These are phyloP conservation scores for Zangia roseola DNA, from an alignment of 768 basidiomycete species.

Conservation along the genomic window DNA sequence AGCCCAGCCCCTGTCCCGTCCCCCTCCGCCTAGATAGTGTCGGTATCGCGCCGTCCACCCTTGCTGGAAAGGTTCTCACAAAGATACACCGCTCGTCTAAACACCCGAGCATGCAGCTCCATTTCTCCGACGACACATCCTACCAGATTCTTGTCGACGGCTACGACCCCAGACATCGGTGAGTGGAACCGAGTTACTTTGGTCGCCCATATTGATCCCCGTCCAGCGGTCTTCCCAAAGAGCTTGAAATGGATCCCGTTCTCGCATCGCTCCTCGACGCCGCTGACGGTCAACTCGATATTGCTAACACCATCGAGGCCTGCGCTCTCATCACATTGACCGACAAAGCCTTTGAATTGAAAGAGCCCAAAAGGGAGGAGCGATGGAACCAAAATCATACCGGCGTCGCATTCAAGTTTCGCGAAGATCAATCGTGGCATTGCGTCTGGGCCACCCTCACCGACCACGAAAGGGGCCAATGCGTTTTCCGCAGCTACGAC, in stretches of 20 bases:
- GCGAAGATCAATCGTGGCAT: constrained; percentile 50
- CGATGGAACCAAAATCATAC: constrained; percentile 38
- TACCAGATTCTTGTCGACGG: constrained; percentile 61
- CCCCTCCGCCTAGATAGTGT: constrained; percentile 31
- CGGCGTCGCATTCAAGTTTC: constrained; percentile 54
- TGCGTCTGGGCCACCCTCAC: constrained; percentile 64
- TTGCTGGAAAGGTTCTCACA: constrained; percentile 46
- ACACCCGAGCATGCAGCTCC: constrained; percentile 49
- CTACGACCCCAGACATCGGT: constrained; percentile 53
- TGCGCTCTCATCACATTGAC: constrained; percentile 53
- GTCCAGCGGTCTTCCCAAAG: constrained; percentile 51
- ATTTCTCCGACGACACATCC: constrained; percentile 42
- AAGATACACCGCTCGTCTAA: constrained; percentile 39
- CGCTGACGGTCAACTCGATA: constrained; percentile 27
- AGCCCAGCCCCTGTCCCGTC: constrained; percentile 32
- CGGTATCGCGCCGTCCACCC: constrained; percentile 40
- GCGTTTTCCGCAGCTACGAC: constrained; percentile 56
- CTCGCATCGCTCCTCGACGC: constrained; percentile 43
- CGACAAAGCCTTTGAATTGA: constrained; percentile 57
- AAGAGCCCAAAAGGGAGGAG: constrained; percentile 26
- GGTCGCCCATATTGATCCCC: background rate
- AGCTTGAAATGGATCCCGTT: constrained; percentile 50
- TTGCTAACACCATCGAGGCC: constrained; percentile 46
- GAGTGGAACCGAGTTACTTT: constrained; percentile 1
- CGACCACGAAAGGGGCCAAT: constrained; percentile 47